Conservation (phyloP, 371 early-diverging fungal genomes). For the Blakeslea trispora region DNA sequence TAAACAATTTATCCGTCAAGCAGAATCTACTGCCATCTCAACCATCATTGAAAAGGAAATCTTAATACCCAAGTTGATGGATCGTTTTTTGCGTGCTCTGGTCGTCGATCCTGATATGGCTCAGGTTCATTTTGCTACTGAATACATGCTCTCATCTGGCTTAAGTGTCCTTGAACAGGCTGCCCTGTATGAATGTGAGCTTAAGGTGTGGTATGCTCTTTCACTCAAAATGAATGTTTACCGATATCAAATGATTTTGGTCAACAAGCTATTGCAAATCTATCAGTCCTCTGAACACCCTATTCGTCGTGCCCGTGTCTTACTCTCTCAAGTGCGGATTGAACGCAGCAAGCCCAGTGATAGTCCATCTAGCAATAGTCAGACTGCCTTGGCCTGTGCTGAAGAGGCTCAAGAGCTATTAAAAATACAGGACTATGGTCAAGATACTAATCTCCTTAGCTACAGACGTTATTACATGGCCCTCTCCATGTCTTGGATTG, state of each 20-base stretch:
- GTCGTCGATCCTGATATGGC: constrained; percentile 27
- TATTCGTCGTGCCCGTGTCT: constrained; percentile 38
- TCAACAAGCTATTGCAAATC: constrained; percentile 28
- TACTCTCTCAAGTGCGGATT: constrained; percentile 25
- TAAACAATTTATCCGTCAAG: constrained; percentile 29
- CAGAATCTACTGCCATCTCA: constrained; percentile 21
- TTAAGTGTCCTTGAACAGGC: constrained; percentile 22
- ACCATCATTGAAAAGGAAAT: constrained; percentile 29
- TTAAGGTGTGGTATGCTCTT: constrained; percentile 29
- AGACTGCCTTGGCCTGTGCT: constrained; percentile 24
- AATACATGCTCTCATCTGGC: constrained; percentile 18
- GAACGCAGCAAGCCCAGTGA: constrained; percentile 20
- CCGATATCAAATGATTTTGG: constrained; percentile 23
- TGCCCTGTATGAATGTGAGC: constrained; percentile 43
- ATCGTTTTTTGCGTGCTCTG: constrained; percentile 38
- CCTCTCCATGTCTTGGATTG: constrained; percentile 59
- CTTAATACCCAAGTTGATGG: constrained; percentile 42
- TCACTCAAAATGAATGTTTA: constrained; percentile 29
- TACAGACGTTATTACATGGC: constrained; percentile 60
- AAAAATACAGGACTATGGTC: constrained; percentile 29
- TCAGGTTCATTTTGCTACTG: constrained; percentile 29
- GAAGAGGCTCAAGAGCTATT: constrained; percentile 27
- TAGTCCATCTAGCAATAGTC: neutral
- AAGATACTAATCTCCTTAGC: constrained; percentile 41
- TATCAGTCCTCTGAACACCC: constrained; percentile 31